These are phyloP conservation scores for Leccinum fibrillosum DNA, from an alignment of 768 basidiomycete genomes.

Conservation along the genomic window DNA sequence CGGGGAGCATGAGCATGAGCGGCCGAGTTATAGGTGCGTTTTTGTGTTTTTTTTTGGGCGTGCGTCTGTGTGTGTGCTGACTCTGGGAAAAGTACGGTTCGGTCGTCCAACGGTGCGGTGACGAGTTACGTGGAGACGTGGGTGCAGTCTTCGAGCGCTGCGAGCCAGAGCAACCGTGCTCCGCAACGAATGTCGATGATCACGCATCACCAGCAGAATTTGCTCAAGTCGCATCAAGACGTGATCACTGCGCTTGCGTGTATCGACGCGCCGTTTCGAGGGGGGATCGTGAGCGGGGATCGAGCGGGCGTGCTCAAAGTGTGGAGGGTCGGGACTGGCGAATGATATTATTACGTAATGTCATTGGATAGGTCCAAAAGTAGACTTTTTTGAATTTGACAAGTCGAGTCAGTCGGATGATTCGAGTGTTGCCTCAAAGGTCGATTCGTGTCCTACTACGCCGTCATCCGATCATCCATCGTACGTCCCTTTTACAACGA, in stretches of 20 bases:
- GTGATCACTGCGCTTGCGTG: slow-evolving; percentile 81
- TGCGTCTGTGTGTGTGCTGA: background rate
- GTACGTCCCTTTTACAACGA: slow-evolving; percentile 1
- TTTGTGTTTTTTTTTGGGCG: background rate
- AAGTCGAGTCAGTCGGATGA: slow-evolving; percentile 20
- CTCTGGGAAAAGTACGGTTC: slow-evolving; percentile 25
- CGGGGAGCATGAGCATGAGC: slow-evolving; percentile 69
- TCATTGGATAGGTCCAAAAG: slow-evolving; percentile 22
- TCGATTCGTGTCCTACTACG: slow-evolving; percentile 22
- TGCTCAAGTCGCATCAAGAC: slow-evolving; percentile 87
- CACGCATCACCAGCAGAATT: slow-evolving; percentile 77
- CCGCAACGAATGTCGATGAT: slow-evolving; percentile 76
- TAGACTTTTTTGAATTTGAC: background rate
- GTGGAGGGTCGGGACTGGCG: slow-evolving; percentile 67
- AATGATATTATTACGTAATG: slow-evolving; percentile 20
- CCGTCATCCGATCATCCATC: slow-evolving; percentile 10
- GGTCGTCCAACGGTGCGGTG: slow-evolving; percentile 39
- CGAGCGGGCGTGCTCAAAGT: slow-evolving; percentile 88
- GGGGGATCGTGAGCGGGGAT: slow-evolving; percentile 90
- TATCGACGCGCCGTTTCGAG: slow-evolving; percentile 90
- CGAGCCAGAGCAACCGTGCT: slow-evolving; percentile 59
- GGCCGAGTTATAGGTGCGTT: slow-evolving; percentile 70
- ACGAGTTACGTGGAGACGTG: slow-evolving; percentile 65
- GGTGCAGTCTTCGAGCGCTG: slow-evolving; percentile 39
- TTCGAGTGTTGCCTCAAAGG: slow-evolving; percentile 31